Conservation (phyloP, 2,329 filamentous ascomycete species). For the Colletotrichum shisoi region DNA sequence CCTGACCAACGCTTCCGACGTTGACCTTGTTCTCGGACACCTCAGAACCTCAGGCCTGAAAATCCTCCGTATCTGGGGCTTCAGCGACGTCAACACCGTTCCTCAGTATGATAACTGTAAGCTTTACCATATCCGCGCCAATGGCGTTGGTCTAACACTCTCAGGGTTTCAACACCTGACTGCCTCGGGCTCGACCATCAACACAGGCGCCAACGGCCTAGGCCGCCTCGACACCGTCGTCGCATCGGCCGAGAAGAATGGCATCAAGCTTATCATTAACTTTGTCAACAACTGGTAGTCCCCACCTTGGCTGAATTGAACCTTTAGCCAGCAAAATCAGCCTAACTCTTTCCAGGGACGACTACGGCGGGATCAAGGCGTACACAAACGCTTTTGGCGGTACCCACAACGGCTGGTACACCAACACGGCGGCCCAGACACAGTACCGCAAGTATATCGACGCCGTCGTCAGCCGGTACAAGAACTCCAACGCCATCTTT, state of each 20-base stretch:
- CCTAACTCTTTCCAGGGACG: constrained; percentile 46
- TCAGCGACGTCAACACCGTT: constrained; percentile 62
- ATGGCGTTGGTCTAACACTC: not conserved
- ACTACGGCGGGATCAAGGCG: constrained; percentile 71
- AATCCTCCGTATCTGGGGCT: constrained; percentile 68
- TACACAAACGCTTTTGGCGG: constrained; percentile 68
- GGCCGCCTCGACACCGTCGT: constrained; percentile 70
- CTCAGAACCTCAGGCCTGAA: constrained; percentile 61
- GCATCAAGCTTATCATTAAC: constrained; percentile 70
- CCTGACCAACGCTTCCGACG: constrained; percentile 62
- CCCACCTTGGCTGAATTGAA: too few species aligned
- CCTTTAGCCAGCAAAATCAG: not conserved
- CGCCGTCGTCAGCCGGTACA: constrained; percentile 59
- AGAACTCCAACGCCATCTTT: constrained; percentile 57
- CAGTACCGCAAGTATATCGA: constrained; percentile 64
- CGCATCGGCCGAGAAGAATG: constrained; percentile 63
- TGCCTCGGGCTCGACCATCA: constrained; percentile 62
- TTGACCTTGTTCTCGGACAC: constrained; percentile 61
- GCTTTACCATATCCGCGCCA: constrained; percentile 43
- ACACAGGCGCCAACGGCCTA: constrained; percentile 67
- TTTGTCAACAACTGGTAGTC: constrained; percentile 72
- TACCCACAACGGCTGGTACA: constrained; percentile 64
- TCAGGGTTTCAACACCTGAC: constrained; percentile 59
- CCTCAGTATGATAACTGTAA: constrained; percentile 47
- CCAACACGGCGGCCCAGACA: constrained; percentile 58